Base-by-base conservation (phyloP, 148 eudicot species). In the Hydrangea macrophylla region DNA sequence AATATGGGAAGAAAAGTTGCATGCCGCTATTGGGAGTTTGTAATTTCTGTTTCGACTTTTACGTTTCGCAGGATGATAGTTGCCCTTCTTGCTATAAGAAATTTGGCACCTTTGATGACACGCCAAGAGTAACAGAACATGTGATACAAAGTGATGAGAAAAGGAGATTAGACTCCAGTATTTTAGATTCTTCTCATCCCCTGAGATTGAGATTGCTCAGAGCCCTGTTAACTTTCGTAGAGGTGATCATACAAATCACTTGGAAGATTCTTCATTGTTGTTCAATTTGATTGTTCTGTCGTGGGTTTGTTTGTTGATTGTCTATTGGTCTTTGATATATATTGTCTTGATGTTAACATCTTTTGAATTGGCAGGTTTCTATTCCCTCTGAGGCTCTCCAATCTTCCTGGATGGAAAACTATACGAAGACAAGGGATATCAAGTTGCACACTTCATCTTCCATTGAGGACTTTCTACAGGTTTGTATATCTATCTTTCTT, bases 401-500 rank as follows among this genome's bases (percentile, higher is more conserved):
- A 61, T 71, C 88, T 59, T 76, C 76, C 57, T 84, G 88, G 88
- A 81, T 67, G 32, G 79, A 79, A 25, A 71, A 74, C 39, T 25
- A 36, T 42, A 76, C 85, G 71, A 71, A 65, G 22, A 50, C 51
- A 6, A 81, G 85, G 88, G 83, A 79, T 24, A 26, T 35, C 5
- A 77, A 84, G 61, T 66, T 84, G 58, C 77, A 73, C n/a, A 66
- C 58, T 44, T 64, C 88, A 27, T 69, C 67, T 15, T 79, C 79
- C 22, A 17, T 74, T 24, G 78, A 72, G 42, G 79, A 72, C 72
- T 77, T 84, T 72, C 77, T 74, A 42, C 79, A 84, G 88, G 88
- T 84, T 71, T 71, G 9, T 59, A 45, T 42, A 20, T n/a, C n/a
- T n/a, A n/a, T n/a, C n/a, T 42, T 32, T 55, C 22, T 3, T 69